phyloP scores from a whole-genome alignment of 768 basidiomycete species.

The Termitomyces heimii region DNA sequence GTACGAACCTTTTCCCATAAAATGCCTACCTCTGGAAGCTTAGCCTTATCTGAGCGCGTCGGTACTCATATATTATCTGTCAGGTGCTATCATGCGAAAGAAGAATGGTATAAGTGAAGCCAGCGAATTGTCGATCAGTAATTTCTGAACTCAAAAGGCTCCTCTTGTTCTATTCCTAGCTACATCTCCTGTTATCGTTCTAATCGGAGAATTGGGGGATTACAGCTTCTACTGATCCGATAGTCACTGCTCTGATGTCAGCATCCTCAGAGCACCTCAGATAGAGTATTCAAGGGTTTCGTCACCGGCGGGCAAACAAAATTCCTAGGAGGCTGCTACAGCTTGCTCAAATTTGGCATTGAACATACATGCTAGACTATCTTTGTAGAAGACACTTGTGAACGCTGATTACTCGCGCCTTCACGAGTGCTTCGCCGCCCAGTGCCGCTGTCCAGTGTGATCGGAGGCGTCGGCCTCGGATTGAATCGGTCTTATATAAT shows the following conservation, averaged over 20 bases:
- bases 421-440: neutral
- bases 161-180: neutral
- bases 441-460: neutral
- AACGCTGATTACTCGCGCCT: neutral
- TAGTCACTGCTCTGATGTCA: neutral
- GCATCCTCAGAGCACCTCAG: neutral
- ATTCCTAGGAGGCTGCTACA: neutral
- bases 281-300: neutral
- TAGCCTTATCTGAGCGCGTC: neutral
- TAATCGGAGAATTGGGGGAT: too few species aligned
- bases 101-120: neutral
- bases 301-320: neutral
- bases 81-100: neutral
- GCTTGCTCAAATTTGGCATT: neutral
- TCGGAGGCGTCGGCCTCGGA: constrained; percentile 13
- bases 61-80: neutral
- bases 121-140: neutral
- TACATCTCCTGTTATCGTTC: neutral
- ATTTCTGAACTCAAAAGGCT: neutral
- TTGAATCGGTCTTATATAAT: constrained; percentile 6
- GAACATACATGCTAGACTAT: neutral
- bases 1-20: too few species aligned
- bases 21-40: neutral
- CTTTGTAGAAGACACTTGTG: too few species aligned
- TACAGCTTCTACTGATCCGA: neutral